Base-by-base conservation (phyloP, 106 monocot species). In the Vanilla planifolia region DNA sequence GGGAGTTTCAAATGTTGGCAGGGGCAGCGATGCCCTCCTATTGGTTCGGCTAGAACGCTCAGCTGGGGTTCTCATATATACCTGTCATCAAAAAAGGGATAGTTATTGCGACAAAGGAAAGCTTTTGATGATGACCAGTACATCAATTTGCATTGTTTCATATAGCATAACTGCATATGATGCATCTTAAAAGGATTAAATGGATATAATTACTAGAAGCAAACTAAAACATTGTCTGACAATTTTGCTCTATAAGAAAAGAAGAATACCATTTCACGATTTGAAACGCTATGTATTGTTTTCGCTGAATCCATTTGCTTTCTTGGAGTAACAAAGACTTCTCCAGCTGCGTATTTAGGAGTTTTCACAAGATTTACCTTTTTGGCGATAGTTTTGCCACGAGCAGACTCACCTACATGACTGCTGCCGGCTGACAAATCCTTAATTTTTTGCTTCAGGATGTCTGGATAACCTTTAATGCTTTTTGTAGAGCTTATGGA, bases 21-120 rank as follows among this genome's bases (percentile, higher is more conserved):
- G 45, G 25, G 95, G 95, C 5, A 95, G 86, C 14, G 89, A 95
- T 23, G 72, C 84, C 61, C 87, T 72, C 58, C 90, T 51, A 16
- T 55, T 68, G n/a, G 83, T 48, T n/a, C 53, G 60, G 25, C 60
- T 22, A 6, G 47, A 42, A 41, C 67, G 71, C 5, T 71, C 68
- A 2, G 55, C 77, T 28, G 86, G 80, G 34, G 76, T 79, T 32
- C 61, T 45, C 7, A 19, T 17, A 35, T 20, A 57, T 6, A 35
- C 57, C 57, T 57, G 57, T 5, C 37, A 37, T 37, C 10, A 10
- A 37, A 37, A 37, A 10, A 37, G 9, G 37, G 37, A n/a, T n/a
- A n/a, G n/a, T n/a, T n/a, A n/a, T n/a, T n/a, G n/a, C 3, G 50
- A 1, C 6, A 5, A 53, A 2, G 28, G 30, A 1, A 24, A 50